phyloP scores from a whole-genome alignment of 176 grass and related monocot species.

The Calamus simplicifolius region DNA sequence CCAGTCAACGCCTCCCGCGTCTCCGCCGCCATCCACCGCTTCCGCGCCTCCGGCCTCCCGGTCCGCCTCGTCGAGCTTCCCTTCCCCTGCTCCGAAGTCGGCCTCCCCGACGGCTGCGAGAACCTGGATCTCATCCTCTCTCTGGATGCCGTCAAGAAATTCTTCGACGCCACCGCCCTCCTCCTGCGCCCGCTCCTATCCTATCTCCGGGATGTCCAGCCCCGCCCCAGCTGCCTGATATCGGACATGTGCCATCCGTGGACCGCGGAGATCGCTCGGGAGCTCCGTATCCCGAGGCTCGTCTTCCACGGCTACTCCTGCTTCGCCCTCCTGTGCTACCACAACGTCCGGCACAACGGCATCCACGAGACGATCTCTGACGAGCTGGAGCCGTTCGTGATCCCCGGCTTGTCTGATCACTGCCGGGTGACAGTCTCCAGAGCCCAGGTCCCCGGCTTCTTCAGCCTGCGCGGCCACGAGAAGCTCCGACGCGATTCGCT shows the following conservation, averaged over 20 bases:
- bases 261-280: constrained; percentile 28
- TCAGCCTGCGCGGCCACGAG: background rate
- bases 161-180: constrained; percentile 25
- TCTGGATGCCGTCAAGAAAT: background rate
- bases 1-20: constrained; percentile 24
- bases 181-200: constrained; percentile 25
- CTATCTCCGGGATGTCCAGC: constrained; percentile 2
- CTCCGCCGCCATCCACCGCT: constrained; percentile 25
- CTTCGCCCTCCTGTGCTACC: constrained; percentile 31
- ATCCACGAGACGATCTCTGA: constrained; percentile 22
- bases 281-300: constrained; percentile 30
- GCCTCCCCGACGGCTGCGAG: constrained; percentile 42
- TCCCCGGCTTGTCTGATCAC: constrained; percentile 27
- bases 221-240: constrained; percentile 31
- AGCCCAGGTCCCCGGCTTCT: constrained; percentile 28
- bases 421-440: constrained; percentile 16
- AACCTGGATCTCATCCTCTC: constrained; percentile 26
- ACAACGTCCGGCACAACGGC: constrained; percentile 30
- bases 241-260: constrained; percentile 41
- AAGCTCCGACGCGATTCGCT: background rate
- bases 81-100: constrained; percentile 28
- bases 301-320: constrained; percentile 45
- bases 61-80: constrained; percentile 16
- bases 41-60: background rate
- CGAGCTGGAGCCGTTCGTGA: constrained; percentile 23